Percentiles rank a stretch among this genome's conserved stretches.
Evolutionary conservation across 1,284 basidiomycete genomes (phyloP).

Genomic region (Moesziomyces sp.): DNA sequence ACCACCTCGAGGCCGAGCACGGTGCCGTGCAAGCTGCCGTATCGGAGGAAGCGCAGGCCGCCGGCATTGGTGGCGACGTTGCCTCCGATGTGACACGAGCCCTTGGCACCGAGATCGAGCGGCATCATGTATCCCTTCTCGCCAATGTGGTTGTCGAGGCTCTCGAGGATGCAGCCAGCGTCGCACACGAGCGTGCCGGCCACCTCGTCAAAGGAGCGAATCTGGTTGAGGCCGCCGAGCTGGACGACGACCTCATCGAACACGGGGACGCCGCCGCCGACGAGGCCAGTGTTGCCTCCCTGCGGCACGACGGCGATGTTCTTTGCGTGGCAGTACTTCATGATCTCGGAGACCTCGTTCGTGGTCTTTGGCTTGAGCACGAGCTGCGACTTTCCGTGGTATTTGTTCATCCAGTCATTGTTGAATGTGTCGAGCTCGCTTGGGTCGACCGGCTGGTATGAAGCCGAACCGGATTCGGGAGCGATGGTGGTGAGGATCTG

Average conservation of each 20-base stretch:
- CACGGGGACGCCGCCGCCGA: conserved; percentile 92
- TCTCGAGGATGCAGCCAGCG: conserved; percentile 94
- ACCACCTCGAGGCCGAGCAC: conserved; percentile 98
- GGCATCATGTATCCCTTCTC: conserved; percentile 96
- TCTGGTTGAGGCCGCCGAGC: conserved; percentile 81
- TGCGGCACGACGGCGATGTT: conserved; percentile 83
- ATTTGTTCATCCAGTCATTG: conserved; percentile 98
- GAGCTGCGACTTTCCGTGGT: conserved; percentile 82
- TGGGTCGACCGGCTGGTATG: conserved; percentile 67
- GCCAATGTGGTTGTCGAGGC: conserved; percentile 84
- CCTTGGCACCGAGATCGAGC: conserved; percentile 96
- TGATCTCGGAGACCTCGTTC: conserved; percentile 84
- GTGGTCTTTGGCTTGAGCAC: conserved; percentile 90
- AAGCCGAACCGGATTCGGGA: conserved; percentile 53
- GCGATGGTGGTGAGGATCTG: conserved; percentile 71
- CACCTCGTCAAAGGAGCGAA: conserved; percentile 87
- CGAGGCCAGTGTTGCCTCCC: conserved; percentile 97
- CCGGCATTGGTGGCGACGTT: conserved; percentile 98
- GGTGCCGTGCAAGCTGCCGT: conserved; percentile 93
- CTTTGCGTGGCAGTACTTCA: conserved; percentile 61
- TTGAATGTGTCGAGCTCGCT: conserved; percentile 84
- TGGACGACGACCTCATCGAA: conserved; percentile 89
- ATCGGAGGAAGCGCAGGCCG: conserved; percentile 89
- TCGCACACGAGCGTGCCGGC: conserved; percentile 75
- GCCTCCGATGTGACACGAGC: conserved; percentile 97